phyloP scores from a whole-genome alignment of 2,329 filamentous ascomycete genomes.

The Penicillium sp. region DNA sequence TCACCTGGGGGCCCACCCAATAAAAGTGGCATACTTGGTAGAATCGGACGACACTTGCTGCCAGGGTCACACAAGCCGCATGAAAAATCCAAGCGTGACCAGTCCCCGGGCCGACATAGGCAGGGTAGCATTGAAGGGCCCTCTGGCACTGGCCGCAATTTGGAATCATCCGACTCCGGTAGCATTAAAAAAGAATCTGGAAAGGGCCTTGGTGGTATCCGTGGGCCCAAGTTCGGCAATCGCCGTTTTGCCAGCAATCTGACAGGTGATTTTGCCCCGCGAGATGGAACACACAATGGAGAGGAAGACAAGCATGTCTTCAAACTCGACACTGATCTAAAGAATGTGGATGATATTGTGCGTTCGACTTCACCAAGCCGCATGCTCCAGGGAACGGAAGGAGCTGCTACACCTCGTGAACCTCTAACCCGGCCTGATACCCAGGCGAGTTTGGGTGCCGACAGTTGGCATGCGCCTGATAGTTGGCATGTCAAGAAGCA shows the following conservation, averaged over 20 bases:
- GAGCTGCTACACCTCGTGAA: conserved; percentile 29
- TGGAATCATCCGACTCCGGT: conserved; percentile 32
- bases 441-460: conserved; percentile 47
- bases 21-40: conserved; percentile 53
- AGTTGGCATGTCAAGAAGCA: conserved; percentile 87
- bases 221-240: conserved; percentile 33
- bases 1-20: conserved; percentile 39
- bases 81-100: conserved; percentile 30
- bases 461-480: conserved; percentile 82
- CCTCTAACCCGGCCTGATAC: conserved; percentile 33
- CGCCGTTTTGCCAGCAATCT: conserved; percentile 32
- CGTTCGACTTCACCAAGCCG: conserved; percentile 69
- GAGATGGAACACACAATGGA: conserved; percentile 41
- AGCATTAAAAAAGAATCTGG: conserved; percentile 38
- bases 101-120: conserved; percentile 32
- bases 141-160: conserved; percentile 14
- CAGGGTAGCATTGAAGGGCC: conserved; percentile 38
- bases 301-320: conserved; percentile 61
- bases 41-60: conserved; percentile 49
- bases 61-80: conserved; percentile 30
- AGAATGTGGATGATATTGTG: conserved; percentile 88
- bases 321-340: conserved; percentile 81
- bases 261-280: conserved; percentile 22
- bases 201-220: conserved; percentile 31
- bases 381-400: conserved; percentile 36